phyloP scores from a whole-genome alignment of 495 filamentous ascomycete genomes.

The Neurospora sp. region DNA sequence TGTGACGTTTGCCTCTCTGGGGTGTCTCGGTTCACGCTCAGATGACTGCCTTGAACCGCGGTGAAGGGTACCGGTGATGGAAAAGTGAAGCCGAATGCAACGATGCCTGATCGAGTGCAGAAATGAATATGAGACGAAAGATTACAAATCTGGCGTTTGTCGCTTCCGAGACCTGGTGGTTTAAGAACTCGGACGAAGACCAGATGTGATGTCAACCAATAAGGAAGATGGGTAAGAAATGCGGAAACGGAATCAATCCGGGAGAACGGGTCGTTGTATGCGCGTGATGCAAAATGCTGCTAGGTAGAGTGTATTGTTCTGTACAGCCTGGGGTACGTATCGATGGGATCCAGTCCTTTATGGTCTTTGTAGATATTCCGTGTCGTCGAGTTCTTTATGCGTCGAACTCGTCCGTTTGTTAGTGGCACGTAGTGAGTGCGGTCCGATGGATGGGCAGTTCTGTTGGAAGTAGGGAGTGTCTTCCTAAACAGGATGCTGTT shows the following conservation, averaged over 20 bases:
- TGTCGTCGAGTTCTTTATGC: not conserved
- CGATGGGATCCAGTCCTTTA: slow-evolving; percentile 5
- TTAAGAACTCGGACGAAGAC: not conserved
- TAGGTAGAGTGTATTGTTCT: not conserved
- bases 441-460: not conserved
- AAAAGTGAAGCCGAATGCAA: not conserved
- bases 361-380: not conserved
- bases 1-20: not conserved
- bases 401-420: not conserved
- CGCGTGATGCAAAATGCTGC: not conserved
- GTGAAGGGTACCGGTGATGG: not conserved
- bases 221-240: not conserved
- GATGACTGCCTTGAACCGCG: not conserved
- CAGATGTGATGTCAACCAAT: not conserved
- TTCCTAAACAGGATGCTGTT: not conserved
- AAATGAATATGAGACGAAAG: not conserved
- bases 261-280: not conserved
- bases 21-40: not conserved
- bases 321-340: not conserved
- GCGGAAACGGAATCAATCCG: not conserved
- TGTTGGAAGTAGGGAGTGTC: not conserved
- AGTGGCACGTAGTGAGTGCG: not conserved
- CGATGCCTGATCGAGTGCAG: not conserved
- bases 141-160: not conserved
- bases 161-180: not conserved